A percentile compares a stretch with the other conserved stretches of the same genome.
Conservation (phyloP, 192 early-diverging fungal species). For the Backusella psychrophila region DNA sequence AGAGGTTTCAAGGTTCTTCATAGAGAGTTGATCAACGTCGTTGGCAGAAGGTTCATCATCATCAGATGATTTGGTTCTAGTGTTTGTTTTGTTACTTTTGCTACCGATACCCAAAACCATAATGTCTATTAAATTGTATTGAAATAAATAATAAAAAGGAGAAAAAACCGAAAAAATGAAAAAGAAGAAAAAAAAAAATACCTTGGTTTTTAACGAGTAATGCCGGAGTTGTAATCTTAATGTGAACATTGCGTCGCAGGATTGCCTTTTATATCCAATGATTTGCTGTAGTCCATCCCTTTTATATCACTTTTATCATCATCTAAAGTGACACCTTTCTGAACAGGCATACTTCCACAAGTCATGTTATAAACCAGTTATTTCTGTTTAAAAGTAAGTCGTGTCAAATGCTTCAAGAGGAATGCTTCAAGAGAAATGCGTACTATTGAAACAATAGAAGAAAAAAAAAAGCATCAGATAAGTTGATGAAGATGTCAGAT, state of each 20-base stretch:
- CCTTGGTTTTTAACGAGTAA: not conserved
- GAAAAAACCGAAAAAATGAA: not conserved
- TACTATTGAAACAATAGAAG: not conserved
- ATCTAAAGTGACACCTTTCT: not conserved
- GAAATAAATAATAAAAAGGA: not conserved
- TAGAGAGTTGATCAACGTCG: slow-evolving; percentile 31
- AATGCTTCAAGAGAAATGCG: too few species aligned
- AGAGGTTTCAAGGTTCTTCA: slow-evolving; percentile 27
- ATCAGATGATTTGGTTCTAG: slow-evolving; percentile 2
- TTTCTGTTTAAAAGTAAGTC: too few species aligned
- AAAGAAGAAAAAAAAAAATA: not conserved
- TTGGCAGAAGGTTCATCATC: slow-evolving; percentile 19
- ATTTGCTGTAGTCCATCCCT: not conserved
- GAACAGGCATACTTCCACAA: not conserved
- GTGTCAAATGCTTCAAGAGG: too few species aligned
- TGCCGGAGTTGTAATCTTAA: slow-evolving; percentile 3
- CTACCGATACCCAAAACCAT: not conserved
- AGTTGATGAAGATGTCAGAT: not conserved
- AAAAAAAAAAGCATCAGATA: not conserved
- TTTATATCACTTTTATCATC: not conserved
- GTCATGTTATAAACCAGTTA: not conserved
- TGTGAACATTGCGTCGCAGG: slow-evolving; percentile 5
- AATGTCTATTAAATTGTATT: not conserved
- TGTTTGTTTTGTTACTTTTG: not conserved
- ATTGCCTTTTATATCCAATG: not conserved